Evolutionary conservation across 2,329 filamentous ascomycete genomes (phyloP).

Genomic region (Fusarium armeniacum): DNA sequence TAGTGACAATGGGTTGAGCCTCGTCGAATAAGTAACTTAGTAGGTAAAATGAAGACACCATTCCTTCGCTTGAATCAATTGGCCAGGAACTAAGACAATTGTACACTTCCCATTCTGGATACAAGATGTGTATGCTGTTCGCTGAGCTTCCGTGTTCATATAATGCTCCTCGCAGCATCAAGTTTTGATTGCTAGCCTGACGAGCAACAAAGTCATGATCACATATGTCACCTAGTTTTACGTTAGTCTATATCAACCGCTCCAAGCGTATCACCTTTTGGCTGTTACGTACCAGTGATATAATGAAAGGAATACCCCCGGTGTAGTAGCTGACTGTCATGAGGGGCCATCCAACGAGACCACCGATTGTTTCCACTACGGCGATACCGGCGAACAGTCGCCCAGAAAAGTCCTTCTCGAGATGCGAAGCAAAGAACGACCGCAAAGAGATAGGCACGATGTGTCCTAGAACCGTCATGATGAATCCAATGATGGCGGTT

Average conservation of each 20-base stretch:
- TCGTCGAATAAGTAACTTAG: not conserved
- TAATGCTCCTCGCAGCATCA: not conserved
- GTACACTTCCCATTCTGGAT: not conserved
- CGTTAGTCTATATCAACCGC: not conserved
- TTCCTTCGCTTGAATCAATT: not conserved
- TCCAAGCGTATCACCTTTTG: not conserved
- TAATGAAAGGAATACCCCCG: not conserved
- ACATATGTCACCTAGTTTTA: not conserved
- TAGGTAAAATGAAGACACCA: not conserved
- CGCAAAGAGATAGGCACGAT: slow-evolving; percentile 2
- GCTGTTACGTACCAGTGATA: not conserved
- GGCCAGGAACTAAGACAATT: not conserved
- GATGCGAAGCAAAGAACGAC: slow-evolving; percentile 7
- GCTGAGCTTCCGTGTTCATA: not conserved
- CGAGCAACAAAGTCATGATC: not conserved
- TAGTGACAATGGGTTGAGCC: not conserved
- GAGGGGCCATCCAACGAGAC: slow-evolving; percentile 4
- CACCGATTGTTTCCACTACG: slow-evolving; percentile 3
- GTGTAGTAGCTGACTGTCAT: slow-evolving; percentile 1
- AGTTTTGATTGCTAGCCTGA: not conserved
- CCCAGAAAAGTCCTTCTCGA: slow-evolving; percentile 2
- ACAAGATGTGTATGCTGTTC: not conserved
- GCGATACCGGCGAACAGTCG: slow-evolving; percentile 8
- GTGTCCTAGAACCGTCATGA: not conserved
- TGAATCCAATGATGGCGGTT: slow-evolving; percentile 6